A percentile compares a stretch with the other conserved stretches of the same genome.
phyloP scores from a whole-genome alignment of 2,329 filamentous ascomycete genomes.

The Lasiodiplodia theobromae region DNA sequence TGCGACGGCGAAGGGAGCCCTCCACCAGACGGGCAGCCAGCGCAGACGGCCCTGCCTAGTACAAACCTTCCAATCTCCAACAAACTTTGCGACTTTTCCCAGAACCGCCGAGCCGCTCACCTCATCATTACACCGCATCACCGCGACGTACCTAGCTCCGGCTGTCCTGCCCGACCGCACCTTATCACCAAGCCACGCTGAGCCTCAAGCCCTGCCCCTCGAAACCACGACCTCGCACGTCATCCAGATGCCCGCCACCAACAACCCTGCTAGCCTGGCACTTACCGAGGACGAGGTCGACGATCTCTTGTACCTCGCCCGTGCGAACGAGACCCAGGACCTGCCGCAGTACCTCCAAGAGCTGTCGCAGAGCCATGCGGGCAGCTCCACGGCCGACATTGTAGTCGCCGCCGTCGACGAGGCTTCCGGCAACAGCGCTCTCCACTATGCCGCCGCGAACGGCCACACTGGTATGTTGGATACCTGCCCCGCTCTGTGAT shows the following conservation, averaged over 20 bases:
- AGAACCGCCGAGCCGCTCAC: constrained; percentile 5
- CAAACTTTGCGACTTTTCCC: constrained; percentile 19
- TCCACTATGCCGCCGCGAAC: constrained; percentile 95
- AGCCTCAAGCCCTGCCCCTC: neutral
- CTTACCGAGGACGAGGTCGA: constrained; percentile 83
- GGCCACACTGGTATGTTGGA: constrained; percentile 72
- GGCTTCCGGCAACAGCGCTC: constrained; percentile 75
- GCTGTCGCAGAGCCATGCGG: constrained; percentile 60
- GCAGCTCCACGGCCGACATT: constrained; percentile 62
- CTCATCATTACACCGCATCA: neutral
- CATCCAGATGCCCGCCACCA: neutral
- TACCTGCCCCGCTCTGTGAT: neutral
- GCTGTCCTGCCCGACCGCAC: neutral
- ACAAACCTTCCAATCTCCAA: constrained; percentile 22
- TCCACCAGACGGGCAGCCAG: constrained; percentile 6
- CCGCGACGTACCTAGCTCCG: neutral
- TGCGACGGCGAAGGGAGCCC: constrained; percentile 5
- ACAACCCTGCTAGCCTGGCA: neutral
- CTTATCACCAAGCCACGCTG: constrained; percentile 7
- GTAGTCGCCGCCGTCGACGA: constrained; percentile 75
- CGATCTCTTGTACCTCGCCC: constrained; percentile 87
- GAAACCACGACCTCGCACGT: constrained; percentile 10
- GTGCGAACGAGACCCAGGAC: constrained; percentile 76
- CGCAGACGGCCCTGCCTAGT: constrained; percentile 4
- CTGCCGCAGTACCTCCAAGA: constrained; percentile 66